Evolutionary conservation across 2,329 filamentous ascomycete genomes (phyloP), one percentile per base, ranked within the genome.

Genomic region (Mycosphaerella sp.): DNA sequence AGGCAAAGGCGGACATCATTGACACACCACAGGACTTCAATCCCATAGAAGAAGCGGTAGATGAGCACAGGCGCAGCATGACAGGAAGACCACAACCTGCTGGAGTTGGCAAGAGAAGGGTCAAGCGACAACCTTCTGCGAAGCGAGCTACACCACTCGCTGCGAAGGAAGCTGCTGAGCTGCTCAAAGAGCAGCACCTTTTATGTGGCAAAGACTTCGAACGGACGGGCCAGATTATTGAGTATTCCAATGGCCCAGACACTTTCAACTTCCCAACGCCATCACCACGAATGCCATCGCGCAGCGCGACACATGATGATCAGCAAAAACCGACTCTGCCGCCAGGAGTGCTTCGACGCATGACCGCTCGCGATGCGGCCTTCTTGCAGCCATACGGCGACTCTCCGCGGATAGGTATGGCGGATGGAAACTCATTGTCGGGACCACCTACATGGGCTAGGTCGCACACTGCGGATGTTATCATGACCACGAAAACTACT

Each of bases 221-320:
- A 29, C 50, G 52, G 38, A 45, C 49, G 14, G 60, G 51, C 32
- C 40, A 43, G 23, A 61, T 55, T 6, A 62, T 65, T 7, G 64
- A 64, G 23, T 62, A 62, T 42, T 51, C 39, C 17, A 53, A 59
- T 10, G 62, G 62, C 26, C 59, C 58, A 10, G 61, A 65, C 26
- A 63, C 53, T 9, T 68, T 64, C 53, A 55, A 53, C 46, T 68
- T 66, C 41, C 65, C 66, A 12, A 64, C 63, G 26, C 63, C 65
- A 26, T 64, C 63, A 31, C 64, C 63, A 31, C 56, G 56, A 44
- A 49, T 59, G 46, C 48, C 57, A 10, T 60, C 58, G 6, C 55
- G 49, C 34, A 62, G 57, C 50, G 59, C 60, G 11, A 59, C 63
- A 32, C 58, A 57, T 36, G 31, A 57, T 32, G 32, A 44, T 40